Percentiles rank a stretch among this genome's conserved stretches.
Conservation (phyloP, 2,329 filamentous ascomycete genomes). For the Fusarium sp. region DNA sequence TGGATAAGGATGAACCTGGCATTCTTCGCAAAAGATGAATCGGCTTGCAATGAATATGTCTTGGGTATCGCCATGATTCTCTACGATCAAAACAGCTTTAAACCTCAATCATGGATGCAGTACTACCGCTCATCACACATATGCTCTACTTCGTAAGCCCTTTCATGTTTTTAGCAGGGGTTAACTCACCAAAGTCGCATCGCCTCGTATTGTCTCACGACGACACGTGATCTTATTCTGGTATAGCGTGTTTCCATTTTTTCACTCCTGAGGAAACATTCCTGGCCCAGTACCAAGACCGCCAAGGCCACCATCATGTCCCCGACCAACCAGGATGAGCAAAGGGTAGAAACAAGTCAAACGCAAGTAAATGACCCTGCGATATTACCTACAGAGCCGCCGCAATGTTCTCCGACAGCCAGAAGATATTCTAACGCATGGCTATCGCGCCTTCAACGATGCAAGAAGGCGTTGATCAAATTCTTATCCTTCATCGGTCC, state of each 20-base stretch:
- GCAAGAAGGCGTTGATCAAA: neutral
- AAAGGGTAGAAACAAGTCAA: neutral
- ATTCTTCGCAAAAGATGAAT: neutral
- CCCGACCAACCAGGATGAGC: neutral
- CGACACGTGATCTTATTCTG: neutral
- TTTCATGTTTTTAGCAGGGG: no score
- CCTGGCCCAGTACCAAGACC: neutral
- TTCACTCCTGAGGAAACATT: neutral
- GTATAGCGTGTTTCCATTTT: neutral
- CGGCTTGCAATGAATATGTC: no score
- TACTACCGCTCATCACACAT: accelerated
- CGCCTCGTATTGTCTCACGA: neutral
- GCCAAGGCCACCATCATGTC: neutral
- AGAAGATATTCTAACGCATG: accelerated
- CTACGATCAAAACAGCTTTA: neutral
- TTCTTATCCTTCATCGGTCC: neutral
- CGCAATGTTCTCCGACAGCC: accelerated
- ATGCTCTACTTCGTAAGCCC: neutral
- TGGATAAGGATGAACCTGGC: neutral
- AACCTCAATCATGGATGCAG: accelerated
- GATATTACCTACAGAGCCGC: neutral
- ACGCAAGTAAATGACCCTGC: accelerated
- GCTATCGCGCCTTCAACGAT: neutral
- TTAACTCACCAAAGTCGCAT: neutral
- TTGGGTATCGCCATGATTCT: neutral